Evolutionary conservation across 768 basidiomycete genomes (phyloP), one percentile per base, ranked within the genome.

Genomic region (Tubosaeta sp.): DNA sequence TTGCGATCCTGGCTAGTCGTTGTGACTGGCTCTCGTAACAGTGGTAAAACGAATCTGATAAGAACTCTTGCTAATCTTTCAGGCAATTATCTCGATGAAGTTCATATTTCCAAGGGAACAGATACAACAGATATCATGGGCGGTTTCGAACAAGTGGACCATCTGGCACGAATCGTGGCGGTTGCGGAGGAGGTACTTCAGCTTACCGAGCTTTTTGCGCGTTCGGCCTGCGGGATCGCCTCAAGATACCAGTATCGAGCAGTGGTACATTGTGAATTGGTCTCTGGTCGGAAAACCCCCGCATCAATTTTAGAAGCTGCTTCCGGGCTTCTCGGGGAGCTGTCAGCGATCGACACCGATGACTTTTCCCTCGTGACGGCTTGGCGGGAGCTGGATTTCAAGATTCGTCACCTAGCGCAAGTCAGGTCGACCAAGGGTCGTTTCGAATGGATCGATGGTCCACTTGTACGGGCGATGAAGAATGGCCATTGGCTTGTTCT

Each of bases 391-490:
- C 34, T 71, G 42, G 49, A 59, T 4, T 50, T 38, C 5, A 64
- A 59, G 48, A 34, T 75, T 29, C 55, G 48, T 27, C 54, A 56
- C 8, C 53, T 73, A 29, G 34, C 46, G 2, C 48, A 58, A 53
- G 52, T 60, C 22, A 53, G 61, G 13, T 67, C 71, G 6, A 58
- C 61, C 13, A 66, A 66, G 10, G 83, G 86, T 33, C 80, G 77
- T 14, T 97, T 99, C 63, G 88, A 91, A 62, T 99, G 97, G 97
- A 77, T 94, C 4, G 95, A 99, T 65, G 97, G 97, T 0, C 91
- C 94, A 9, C 76, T 99, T 27, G 76, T 97, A 44, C 78, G 74
- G 43, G 94, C 97, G 2, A 82, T 98, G 75, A 90, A 86, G 65
- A 71, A 76, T 10, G 97, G 97, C 4, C 77, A 86, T 60, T 98